Evolutionary conservation across 2,329 filamentous ascomycete genomes (phyloP), one percentile per base, ranked within the genome.

Genomic region (Ceratocystis papillata): DNA sequence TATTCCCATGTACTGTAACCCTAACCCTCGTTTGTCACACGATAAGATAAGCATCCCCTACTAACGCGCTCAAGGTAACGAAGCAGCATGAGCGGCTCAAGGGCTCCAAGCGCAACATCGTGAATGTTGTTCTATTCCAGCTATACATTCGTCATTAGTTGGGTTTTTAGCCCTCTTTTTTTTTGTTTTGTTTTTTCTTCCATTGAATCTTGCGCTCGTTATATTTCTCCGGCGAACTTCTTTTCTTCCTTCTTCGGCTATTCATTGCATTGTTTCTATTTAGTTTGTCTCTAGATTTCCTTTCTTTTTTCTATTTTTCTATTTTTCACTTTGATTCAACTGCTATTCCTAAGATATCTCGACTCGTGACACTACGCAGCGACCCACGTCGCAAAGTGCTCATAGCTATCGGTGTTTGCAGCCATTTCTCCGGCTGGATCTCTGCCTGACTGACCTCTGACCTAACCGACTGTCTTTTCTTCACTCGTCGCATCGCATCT

Each of bases 311-410:
- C 61, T 22, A 46, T n/a, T 44, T 30, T 50, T 41, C 15, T 17
- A 8, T 50, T 30, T 48, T 28, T 10, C 59, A 20, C 33, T 25
- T 62, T 15, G 25, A 30, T 46, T 5, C 37, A 7, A 46, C 60
- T 28, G 25, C 60, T 46, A 17, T 46, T 33, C 37, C 60, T 62
- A 45, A 62, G 44, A 44, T 45, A 46, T 41, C 37, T 41, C 48
- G 22, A 53, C 20, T 17, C 48, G 48, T 53, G 20, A 12, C 48
- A 25, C 48, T 12, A 41, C 37, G 10, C 37, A 41, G 37, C 20
- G 8, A 48, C 45, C 48, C 20, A 10, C 46, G 46, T 50, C 20
- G n/a, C n/a, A 25, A n/a, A 2, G 17, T 20, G 46, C n/a, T 25
- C 48, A 53, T 25, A 53, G 22, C 48, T 12, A 50, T 53, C 22